phyloP scores from a whole-genome alignment of 352 stramenopile species.

The Phytophthora quininea region DNA sequence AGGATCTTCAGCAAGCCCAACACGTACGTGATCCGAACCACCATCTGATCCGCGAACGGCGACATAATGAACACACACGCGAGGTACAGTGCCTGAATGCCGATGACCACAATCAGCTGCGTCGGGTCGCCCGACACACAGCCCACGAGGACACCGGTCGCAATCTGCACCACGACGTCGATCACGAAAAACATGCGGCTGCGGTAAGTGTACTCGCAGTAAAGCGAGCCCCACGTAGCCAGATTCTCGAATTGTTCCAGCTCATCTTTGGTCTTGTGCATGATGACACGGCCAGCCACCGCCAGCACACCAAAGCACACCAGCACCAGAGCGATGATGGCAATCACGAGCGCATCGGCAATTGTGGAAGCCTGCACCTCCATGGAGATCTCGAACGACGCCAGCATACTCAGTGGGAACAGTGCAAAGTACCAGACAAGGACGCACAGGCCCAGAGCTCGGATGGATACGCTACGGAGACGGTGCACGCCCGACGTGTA shows the following conservation, averaged over 20 bases:
- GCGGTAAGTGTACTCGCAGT: conserved; percentile 64
- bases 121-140: conserved; percentile 56
- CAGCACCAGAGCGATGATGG: conserved; percentile 49
- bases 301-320: conserved; percentile 54
- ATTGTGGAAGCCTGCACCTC: conserved; percentile 45
- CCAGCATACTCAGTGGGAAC: conserved; percentile 67
- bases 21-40: conserved; percentile 54
- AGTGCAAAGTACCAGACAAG: conserved; percentile 70
- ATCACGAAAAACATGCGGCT: conserved; percentile 74
- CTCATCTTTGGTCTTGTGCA: conserved; percentile 58
- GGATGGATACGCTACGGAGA: conserved; percentile 65
- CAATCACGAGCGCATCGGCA: conserved; percentile 39
- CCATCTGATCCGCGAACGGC: conserved; percentile 44
- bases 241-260: conserved; percentile 64
- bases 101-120: conserved; percentile 61
- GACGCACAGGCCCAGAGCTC: conserved; percentile 61
- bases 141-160: conserved; percentile 59
- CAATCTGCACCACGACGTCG: conserved; percentile 57
- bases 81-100: conserved; percentile 58
- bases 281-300: conserved; percentile 58
- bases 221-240: conserved; percentile 67
- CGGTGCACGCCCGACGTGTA: conserved; percentile 51
- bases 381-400: conserved; percentile 76
- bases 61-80: conserved; percentile 49
- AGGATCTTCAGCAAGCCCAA: conserved; percentile 59